Percentiles rank a stretch among this genome's conserved stretches.
Evolutionary conservation across 441 rosid species (phyloP).

Genomic region (Populus hybrid): DNA sequence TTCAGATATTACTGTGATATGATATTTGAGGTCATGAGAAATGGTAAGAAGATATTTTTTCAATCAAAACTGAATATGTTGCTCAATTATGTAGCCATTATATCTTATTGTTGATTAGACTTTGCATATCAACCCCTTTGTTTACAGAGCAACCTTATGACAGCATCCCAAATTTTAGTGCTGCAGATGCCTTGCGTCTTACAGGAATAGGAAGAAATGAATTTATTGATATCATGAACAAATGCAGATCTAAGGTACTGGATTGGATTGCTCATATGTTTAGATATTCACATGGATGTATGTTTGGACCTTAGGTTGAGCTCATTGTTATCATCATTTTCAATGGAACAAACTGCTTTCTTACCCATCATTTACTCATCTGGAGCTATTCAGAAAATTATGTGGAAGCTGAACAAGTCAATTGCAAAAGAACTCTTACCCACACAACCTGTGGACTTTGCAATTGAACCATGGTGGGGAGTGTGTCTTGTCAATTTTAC

Average conservation of each 20-base stretch:
- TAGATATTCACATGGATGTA: conserved; percentile 10
- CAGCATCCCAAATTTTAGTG: conserved; percentile 99
- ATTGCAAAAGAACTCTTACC: conserved; percentile 95
- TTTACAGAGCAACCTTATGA: conserved; percentile 98
- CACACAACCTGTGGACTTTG: conserved; percentile 83
- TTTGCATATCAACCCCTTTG: conserved; percentile 32
- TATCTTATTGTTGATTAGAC: background rate
- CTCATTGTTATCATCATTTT: background rate
- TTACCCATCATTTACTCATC: conserved; percentile 35
- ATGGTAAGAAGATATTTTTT: conserved; percentile 49
- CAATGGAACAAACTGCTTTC: conserved; percentile 24
- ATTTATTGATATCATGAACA: conserved; percentile 98
- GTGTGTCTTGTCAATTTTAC: conserved; percentile 97
- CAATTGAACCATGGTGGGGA: conserved; percentile 99
- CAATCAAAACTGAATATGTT: conserved; percentile 9
- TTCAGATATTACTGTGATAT: conserved; percentile 99
- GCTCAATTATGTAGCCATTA: conserved; percentile 8
- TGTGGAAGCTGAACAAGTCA: conserved; percentile 99
- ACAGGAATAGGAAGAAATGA: conserved; percentile 99
- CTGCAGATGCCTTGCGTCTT: conserved; percentile 96
- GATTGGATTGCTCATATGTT: conserved; percentile 17
- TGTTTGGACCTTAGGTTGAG: background rate
- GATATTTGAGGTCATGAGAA: conserved; percentile 97
- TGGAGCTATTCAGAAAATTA: conserved; percentile 84
- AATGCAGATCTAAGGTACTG: conserved; percentile 97